phyloP scores from a whole-genome alignment of 2,329 filamentous ascomycete species.

The Plectosphaerella cucumerina region DNA sequence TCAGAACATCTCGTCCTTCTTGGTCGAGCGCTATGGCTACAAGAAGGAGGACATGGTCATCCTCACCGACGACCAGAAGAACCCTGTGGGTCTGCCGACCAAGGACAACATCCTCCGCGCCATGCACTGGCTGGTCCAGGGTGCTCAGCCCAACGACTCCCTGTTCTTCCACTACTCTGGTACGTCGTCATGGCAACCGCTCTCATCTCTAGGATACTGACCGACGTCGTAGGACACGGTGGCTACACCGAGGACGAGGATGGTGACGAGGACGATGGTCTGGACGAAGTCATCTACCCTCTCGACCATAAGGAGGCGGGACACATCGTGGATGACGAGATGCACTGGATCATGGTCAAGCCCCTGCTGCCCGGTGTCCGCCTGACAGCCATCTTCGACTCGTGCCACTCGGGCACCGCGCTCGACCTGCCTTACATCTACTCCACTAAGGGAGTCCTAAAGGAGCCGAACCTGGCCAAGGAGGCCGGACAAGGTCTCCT shows the following conservation, averaged over 20 bases:
- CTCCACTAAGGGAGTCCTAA: constrained; percentile 74
- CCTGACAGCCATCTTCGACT: constrained; percentile 77
- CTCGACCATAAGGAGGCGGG: constrained; percentile 67
- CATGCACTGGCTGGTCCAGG: constrained; percentile 71
- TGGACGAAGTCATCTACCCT: constrained; percentile 75
- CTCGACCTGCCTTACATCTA: constrained; percentile 77
- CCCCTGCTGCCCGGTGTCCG: constrained; percentile 79
- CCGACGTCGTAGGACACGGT: too few species aligned
- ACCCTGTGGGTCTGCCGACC: constrained; percentile 68
- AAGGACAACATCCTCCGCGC: constrained; percentile 70
- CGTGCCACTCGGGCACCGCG: constrained; percentile 74
- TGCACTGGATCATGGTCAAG: constrained; percentile 72
- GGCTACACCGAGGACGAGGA: constrained; percentile 71
- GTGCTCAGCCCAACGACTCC: constrained; percentile 69
- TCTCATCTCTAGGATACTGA: too few species aligned
- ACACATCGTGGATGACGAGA: constrained; percentile 75
- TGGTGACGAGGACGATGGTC: constrained; percentile 74
- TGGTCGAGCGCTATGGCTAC: constrained; percentile 65
- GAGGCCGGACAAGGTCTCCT: constrained; percentile 72
- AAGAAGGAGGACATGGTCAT: constrained; percentile 77
- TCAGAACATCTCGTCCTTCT: constrained; percentile 69
- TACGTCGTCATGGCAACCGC: too few species aligned
- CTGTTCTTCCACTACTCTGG: constrained; percentile 77
- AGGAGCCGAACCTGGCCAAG: constrained; percentile 77
- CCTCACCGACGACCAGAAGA: constrained; percentile 69